phyloP scores from a whole-genome alignment of 371 early-diverging fungal genomes.

The Syncephalastrum sp. region DNA sequence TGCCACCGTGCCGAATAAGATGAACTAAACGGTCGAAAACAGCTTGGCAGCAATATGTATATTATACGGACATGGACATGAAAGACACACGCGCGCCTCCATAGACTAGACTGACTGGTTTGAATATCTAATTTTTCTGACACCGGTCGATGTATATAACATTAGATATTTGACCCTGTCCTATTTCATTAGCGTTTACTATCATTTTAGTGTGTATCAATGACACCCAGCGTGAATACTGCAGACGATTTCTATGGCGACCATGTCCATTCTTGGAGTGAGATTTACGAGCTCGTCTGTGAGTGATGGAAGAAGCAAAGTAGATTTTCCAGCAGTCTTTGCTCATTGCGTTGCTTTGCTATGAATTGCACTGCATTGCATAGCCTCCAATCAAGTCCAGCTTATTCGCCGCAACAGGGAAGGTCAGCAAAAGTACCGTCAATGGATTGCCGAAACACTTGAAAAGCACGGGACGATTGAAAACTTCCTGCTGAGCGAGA shows the following conservation, averaged over 20 bases:
- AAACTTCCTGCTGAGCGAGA: slow-evolving; percentile 39
- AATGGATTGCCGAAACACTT: slow-evolving; percentile 37
- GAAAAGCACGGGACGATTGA: slow-evolving; percentile 43
- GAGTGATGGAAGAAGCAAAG: slow-evolving; percentile 6
- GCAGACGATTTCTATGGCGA: slow-evolving; percentile 18
- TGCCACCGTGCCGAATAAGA: too few relatives aligned
- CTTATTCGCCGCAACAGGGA: slow-evolving; percentile 27
- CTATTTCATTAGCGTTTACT: too few relatives aligned
- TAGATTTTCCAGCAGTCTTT: not conserved
- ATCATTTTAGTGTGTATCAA: not conserved
- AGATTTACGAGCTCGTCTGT: slow-evolving; percentile 36
- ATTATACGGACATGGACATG: too few relatives aligned
- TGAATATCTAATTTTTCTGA: too few relatives aligned
- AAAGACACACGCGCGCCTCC: too few relatives aligned
- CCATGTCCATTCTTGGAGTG: slow-evolving; percentile 40
- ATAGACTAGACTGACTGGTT: too few relatives aligned
- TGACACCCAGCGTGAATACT: slow-evolving; percentile 10
- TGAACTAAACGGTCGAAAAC: too few relatives aligned
- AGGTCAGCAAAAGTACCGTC: slow-evolving; percentile 30
- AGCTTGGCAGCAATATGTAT: too few relatives aligned
- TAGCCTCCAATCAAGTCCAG: slow-evolving; percentile 36
- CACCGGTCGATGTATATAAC: too few relatives aligned
- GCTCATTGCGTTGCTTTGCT: not conserved
- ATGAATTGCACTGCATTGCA: not conserved
- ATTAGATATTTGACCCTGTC: too few relatives aligned